Evolutionary conservation across 2,329 filamentous ascomycete genomes (phyloP).

Genomic region (Claviceps digitariae): DNA sequence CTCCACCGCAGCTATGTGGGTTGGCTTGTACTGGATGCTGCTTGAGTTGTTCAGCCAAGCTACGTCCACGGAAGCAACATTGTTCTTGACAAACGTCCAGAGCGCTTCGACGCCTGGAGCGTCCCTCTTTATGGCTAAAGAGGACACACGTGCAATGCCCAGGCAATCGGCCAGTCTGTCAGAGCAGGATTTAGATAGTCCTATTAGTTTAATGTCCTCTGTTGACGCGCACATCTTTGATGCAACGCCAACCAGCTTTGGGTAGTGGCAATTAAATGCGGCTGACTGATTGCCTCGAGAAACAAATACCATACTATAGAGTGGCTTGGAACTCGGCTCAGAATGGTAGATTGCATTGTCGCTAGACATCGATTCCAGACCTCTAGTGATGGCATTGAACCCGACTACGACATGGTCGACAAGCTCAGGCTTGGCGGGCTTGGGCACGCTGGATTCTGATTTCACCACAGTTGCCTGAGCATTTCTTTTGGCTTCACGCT

Average conservation of each 20-base stretch:
- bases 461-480: constrained; percentile 7
- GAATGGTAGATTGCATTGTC: not conserved
- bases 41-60: constrained; percentile 32
- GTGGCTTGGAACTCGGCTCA: constrained; percentile 1
- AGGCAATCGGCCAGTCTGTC: constrained; percentile 42
- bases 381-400: constrained; percentile 47
- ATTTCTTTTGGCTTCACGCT: constrained; percentile 38
- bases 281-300: constrained; percentile 42
- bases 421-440: constrained; percentile 34
- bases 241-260: constrained; percentile 38
- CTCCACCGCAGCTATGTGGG: constrained; percentile 22
- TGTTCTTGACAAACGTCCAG: constrained; percentile 38
- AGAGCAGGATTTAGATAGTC: constrained; percentile 47
- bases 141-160: constrained; percentile 50
- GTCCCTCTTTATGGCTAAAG: constrained; percentile 42
- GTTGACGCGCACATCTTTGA: constrained; percentile 26
- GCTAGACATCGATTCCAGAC: constrained; percentile 33
- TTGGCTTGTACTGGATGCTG: constrained; percentile 15
- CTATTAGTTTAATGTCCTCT: constrained; percentile 41
- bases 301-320: constrained; percentile 44
- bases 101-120: constrained; percentile 45
- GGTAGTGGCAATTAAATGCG: constrained; percentile 46
- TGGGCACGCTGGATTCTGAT: constrained; percentile 5
- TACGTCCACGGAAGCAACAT: constrained; percentile 37
- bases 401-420: constrained; percentile 48